Evolutionary conservation across 129 eudicot species (phyloP).

Genomic region (Tanacetum coccineum): DNA sequence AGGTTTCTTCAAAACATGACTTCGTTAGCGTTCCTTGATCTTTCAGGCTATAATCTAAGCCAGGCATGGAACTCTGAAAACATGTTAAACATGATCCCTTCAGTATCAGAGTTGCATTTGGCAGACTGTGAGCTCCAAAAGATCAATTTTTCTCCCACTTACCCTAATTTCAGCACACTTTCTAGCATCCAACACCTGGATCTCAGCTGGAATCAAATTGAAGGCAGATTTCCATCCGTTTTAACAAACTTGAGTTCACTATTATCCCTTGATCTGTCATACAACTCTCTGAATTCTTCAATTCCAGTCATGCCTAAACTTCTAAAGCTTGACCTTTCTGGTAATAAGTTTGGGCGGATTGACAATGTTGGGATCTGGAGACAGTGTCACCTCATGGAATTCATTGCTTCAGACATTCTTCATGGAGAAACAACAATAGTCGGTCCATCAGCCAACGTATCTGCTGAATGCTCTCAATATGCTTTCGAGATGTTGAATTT

Average conservation of each 20-base stretch:
- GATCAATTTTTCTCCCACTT: not conserved
- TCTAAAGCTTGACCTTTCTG: not conserved
- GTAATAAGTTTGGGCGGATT: not conserved
- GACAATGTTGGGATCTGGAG: constrained; percentile 10
- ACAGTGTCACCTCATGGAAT: constrained; percentile 2
- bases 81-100: not conserved
- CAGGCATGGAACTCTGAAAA: too few species aligned
- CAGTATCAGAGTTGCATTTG: not conserved
- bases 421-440: not conserved
- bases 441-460: not conserved
- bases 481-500: not conserved
- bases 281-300: too few species aligned
- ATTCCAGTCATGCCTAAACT: too few species aligned
- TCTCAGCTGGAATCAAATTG: too few species aligned
- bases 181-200: not conserved
- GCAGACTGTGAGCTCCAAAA: not conserved
- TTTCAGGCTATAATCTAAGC: not conserved
- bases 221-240: not conserved
- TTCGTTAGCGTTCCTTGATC: constrained; percentile 3
- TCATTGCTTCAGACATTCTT: not conserved
- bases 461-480: not conserved
- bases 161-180: not conserved
- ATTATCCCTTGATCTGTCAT: too few species aligned
- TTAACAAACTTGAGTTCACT: not conserved
- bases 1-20: not conserved